A percentile compares a stretch with the other conserved stretches of the same genome.
These are phyloP conservation scores for Acacia melanoxylon DNA, from an alignment of 306 rosid species.

Conservation along the genomic window DNA sequence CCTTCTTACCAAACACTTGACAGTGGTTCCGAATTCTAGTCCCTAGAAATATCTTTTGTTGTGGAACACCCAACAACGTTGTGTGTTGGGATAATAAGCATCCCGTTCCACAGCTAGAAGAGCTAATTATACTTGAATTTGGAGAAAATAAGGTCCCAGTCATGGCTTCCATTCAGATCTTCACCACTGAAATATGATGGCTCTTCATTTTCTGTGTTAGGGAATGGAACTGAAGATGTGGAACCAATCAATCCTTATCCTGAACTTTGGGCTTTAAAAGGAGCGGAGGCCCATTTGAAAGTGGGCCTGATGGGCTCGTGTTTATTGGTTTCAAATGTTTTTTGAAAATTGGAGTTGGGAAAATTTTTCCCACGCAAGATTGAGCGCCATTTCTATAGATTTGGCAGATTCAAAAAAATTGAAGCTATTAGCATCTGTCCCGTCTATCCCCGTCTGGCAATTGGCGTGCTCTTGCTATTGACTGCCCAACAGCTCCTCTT, in stretches of 20 bases:
- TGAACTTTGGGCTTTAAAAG: background rate
- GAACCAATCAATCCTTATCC: slow-evolving; percentile 13
- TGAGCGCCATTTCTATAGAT: slow-evolving; percentile 1
- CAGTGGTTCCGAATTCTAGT: background rate
- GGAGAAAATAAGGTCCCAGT: background rate
- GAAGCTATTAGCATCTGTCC: background rate
- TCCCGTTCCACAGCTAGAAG: background rate
- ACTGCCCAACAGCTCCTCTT: background rate
- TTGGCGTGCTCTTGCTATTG: background rate
- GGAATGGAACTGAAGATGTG: background rate
- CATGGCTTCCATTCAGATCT: slow-evolving; percentile 1
- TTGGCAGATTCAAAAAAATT: background rate
- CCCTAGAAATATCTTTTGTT: background rate
- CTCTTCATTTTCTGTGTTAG: background rate
- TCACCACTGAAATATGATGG: background rate
- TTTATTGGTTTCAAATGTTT: background rate
- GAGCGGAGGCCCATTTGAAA: background rate
- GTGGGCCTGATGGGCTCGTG: slow-evolving; percentile 1
- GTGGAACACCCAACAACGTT: background rate
- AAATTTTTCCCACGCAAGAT: slow-evolving; percentile 12
- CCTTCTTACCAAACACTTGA: background rate
- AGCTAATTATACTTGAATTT: background rate
- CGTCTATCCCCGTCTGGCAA: background rate
- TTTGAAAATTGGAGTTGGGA: background rate
- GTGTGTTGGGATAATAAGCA: background rate